phyloP scores from a whole-genome alignment of 1,284 basidiomycete species.

The Papiliotrema fonsecae region DNA sequence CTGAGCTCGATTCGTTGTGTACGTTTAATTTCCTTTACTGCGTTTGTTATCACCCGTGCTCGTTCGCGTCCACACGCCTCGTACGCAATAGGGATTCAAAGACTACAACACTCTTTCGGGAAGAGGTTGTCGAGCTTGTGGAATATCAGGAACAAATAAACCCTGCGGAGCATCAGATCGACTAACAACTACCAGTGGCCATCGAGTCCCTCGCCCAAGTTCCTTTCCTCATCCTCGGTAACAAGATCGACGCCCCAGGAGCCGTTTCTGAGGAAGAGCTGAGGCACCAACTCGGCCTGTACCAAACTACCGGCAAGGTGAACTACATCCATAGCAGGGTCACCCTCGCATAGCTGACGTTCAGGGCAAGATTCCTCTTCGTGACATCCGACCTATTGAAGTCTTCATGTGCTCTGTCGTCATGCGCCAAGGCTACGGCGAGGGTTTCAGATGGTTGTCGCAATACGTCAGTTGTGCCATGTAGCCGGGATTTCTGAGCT shows the following conservation, averaged over 20 bases:
- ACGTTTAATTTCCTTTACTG: constrained; percentile 6
- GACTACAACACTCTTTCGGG: too few relatives aligned
- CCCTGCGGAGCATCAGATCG: too few relatives aligned
- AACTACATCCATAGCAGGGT: constrained; percentile 21
- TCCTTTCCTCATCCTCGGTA: constrained; percentile 96
- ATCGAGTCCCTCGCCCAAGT: constrained; percentile 95
- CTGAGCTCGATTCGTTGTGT: constrained; percentile 88
- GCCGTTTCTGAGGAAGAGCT: constrained; percentile 98
- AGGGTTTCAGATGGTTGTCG: constrained; percentile 97
- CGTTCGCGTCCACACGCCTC: too few relatives aligned
- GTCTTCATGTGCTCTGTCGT: constrained; percentile 99
- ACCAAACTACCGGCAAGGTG: constrained; percentile 99
- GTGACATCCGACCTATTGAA: constrained; percentile 96
- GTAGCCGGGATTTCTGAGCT: neutral
- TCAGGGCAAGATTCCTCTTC: constrained; percentile 93
- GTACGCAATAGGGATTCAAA: too few relatives aligned
- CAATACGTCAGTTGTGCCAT: constrained; percentile 68
- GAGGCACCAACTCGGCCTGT: constrained; percentile 88
- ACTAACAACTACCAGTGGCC: constrained; percentile 37
- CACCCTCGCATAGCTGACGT: neutral
- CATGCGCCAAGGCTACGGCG: constrained; percentile 97
- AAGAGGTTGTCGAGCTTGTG: too few relatives aligned
- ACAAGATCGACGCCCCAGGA: constrained; percentile 99
- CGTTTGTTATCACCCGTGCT: too few relatives aligned
- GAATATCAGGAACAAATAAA: too few relatives aligned